A percentile compares a stretch with the other conserved stretches of the same genome.
These are phyloP conservation scores for Diaporthe vaccinii DNA, from an alignment of 2,329 filamentous ascomycete species.

Conservation along the genomic window DNA sequence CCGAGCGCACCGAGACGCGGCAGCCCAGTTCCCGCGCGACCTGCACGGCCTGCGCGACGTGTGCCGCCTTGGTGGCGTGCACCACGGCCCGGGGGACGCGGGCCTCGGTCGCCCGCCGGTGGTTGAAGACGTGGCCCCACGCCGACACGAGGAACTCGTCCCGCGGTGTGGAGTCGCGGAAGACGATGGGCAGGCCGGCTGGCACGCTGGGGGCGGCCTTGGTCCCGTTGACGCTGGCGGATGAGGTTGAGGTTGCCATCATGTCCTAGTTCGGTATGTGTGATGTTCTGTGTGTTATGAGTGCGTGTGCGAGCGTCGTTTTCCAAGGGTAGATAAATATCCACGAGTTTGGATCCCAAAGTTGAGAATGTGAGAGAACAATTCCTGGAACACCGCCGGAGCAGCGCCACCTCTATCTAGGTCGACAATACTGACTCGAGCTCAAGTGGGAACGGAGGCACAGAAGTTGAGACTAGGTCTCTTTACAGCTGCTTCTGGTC, in stretches of 20 bases:
- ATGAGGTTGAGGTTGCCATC: conserved; percentile 7
- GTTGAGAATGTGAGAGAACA: neutral
- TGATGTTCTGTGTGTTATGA: neutral
- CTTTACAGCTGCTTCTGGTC: neutral
- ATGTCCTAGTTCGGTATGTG: neutral
- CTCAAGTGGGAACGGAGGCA: neutral
- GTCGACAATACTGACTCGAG: conserved; percentile 3
- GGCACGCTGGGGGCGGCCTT: neutral
- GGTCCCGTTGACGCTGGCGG: neutral
- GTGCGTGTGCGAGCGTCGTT: neutral
- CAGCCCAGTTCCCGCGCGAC: conserved; percentile 52
- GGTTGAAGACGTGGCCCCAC: conserved; percentile 60
- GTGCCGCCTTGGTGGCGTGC: conserved; percentile 51
- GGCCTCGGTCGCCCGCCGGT: conserved; percentile 47
- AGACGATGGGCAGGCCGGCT: conserved; percentile 39
- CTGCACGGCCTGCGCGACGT: conserved; percentile 54
- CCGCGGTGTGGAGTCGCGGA: conserved; percentile 43
- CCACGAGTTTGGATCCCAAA: neutral
- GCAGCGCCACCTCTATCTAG: neutral
- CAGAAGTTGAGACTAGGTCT: neutral
- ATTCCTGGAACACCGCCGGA: neutral
- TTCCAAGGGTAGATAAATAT: neutral
- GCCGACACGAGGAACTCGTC: conserved; percentile 41
- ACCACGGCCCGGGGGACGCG: conserved; percentile 58
- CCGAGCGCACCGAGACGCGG: conserved; percentile 59